These are phyloP conservation scores for Erysimum cheiri DNA, from an alignment of 441 rosid genomes.

Conservation along the genomic window DNA sequence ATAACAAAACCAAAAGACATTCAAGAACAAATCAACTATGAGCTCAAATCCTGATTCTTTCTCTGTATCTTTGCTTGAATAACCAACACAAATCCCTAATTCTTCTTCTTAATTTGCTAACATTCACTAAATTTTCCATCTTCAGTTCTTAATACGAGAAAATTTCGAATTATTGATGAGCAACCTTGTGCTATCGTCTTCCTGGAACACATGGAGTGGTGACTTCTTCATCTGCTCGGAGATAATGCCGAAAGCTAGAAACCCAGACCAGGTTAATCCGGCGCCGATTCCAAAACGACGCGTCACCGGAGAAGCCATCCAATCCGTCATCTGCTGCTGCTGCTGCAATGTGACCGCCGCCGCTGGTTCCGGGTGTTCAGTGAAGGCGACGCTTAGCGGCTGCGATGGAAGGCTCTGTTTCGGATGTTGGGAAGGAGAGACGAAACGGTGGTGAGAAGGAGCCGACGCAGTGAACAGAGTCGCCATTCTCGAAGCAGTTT, in stretches of 20 bases:
- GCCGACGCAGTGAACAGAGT: constrained; percentile 51
- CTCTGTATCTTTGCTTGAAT: neutral
- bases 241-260: constrained; percentile 66
- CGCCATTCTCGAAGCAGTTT: constrained; percentile 37
- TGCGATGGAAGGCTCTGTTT: constrained; percentile 18
- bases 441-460: constrained; percentile 52
- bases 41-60: constrained; percentile 3
- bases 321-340: constrained; percentile 50
- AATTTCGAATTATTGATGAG: neutral
- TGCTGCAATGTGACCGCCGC: constrained; percentile 29
- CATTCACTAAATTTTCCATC: constrained; percentile 16
- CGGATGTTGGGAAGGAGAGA: constrained; percentile 43
- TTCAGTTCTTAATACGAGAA: neutral
- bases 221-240: constrained; percentile 85
- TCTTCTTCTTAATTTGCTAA: neutral
- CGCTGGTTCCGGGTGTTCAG: neutral
- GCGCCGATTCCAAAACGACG: constrained; percentile 84
- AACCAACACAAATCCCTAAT: neutral
- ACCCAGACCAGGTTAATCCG: constrained; percentile 78
- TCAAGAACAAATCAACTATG: constrained; percentile 1
- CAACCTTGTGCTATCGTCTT: constrained; percentile 72
- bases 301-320: constrained; percentile 82
- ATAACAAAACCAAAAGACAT: neutral
- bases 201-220: constrained; percentile 61
- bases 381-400: constrained; percentile 23